Evolutionary conservation across 2,329 filamentous ascomycete genomes (phyloP).

Genomic region (Paecilomyces niveus): DNA sequence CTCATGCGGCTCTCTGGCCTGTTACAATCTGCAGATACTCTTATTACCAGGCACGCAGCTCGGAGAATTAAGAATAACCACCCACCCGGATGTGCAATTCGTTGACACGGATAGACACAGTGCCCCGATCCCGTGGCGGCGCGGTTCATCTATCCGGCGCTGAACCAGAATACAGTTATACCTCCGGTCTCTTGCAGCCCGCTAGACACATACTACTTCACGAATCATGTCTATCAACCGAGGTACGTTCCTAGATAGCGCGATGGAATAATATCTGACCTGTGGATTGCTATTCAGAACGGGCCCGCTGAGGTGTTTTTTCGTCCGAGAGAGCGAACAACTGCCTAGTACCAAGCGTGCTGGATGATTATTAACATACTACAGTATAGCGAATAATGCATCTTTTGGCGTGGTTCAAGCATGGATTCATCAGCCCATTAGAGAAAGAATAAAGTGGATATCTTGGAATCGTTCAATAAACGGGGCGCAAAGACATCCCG

Average conservation of each 20-base stretch:
- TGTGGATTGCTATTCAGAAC: not conserved
- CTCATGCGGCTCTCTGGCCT: not conserved
- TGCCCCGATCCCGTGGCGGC: not conserved
- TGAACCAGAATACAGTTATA: not conserved
- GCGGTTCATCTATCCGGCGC: not conserved
- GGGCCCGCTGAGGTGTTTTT: not conserved
- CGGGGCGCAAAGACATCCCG: not conserved
- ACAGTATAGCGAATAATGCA: not conserved
- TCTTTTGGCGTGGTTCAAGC: not conserved
- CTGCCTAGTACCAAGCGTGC: no score
- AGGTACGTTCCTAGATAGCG: not conserved
- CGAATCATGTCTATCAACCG: not conserved
- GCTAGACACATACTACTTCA: not conserved
- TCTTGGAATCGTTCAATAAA: not conserved
- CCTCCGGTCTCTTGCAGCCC: not conserved
- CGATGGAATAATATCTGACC: not conserved
- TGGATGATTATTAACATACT: not conserved
- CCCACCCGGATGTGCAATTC: not conserved
- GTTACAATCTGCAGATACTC: not conserved
- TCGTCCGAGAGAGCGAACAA: no score
- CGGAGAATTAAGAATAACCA: not conserved
- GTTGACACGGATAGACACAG: not conserved
- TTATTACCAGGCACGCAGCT: not conserved
- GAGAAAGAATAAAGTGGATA: not conserved
- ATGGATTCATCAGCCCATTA: not conserved